Percentiles rank a stretch among this genome's conserved stretches.
Evolutionary conservation across 306 rosid species (phyloP).

Genomic region (Trichosanthes truncata): DNA sequence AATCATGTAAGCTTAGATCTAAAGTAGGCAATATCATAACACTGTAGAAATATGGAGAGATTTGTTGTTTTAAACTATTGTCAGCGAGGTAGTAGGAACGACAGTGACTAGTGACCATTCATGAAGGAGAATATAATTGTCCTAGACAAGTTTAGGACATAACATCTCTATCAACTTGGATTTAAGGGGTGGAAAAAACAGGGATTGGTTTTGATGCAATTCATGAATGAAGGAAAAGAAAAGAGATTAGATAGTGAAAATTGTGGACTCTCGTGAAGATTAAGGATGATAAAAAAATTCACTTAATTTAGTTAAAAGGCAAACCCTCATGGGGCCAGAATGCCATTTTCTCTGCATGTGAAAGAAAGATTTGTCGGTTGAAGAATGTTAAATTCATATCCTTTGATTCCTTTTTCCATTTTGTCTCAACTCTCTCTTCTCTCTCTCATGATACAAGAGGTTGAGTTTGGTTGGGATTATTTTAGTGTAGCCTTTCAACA

Average conservation of each 20-base stretch:
- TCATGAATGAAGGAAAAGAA: background rate
- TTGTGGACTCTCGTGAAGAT: background rate
- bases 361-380: slow-evolving; percentile 2
- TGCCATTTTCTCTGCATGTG: background rate
- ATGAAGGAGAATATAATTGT: background rate
- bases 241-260: background rate
- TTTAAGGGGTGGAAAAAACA: background rate
- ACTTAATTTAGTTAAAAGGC: background rate
- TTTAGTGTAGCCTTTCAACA: background rate
- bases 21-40: no score
- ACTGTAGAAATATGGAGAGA: background rate
- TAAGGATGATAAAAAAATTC: background rate
- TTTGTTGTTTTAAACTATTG: background rate
- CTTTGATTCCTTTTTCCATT: slow-evolving; percentile 1
- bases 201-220: background rate
- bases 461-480: background rate
- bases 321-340: background rate
- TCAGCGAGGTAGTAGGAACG: no score
- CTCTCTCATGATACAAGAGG: background rate
- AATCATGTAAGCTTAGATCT: no score
- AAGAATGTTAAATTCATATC: background rate
- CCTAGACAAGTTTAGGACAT: background rate
- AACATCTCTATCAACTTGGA: background rate
- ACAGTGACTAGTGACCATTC: no score
- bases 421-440: background rate